Base-by-base conservation (phyloP, 495 filamentous ascomycete genomes). In the Cairneyella variabilis region DNA sequence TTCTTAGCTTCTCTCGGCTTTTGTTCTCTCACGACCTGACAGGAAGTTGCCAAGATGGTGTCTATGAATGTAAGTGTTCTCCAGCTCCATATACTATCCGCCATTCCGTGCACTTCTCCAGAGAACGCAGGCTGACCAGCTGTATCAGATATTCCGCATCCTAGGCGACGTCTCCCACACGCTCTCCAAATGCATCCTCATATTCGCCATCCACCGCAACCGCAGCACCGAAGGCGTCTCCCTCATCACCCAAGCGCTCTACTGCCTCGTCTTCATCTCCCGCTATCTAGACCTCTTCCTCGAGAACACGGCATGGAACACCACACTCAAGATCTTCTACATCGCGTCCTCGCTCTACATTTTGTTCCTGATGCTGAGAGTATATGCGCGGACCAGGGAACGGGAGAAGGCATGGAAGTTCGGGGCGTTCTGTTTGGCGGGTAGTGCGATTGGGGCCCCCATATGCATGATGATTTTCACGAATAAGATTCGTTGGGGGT, bases 241-340 rank as follows among this genome's bases (percentile, higher is more conserved):
- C n/a, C 82, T 97, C 58, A 86, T 98, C 54, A 96, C 91, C 0
- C 93, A 98, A 68, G 73, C 82, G 38, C 83, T 98, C 59, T 98
- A 98, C 71, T 79, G 82, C 25, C 57, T 84, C 50, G 92, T 98
- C 32, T 98, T 97, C 71, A 65, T 86, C 49, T 83, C 88, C 11
- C 83, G 95, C 42, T 97, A 98, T 69, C 79, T 91, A 23, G 89
- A 97, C 64, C 71, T 97, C 54, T 85, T 96, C 62, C 43, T 21
- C 10, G 17, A 14, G 2, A 51, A 48, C 36, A 69, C 62, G 25
- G 51, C 61, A 39, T 88, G 87, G 77, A 89, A 92, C 69, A 78
- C 79, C 56, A 71, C 86, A 54, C 78, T 89, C 59, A 97, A 97
- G 74, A 70, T 92, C 40, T 89, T 95, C 70, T 98, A 95, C 67